Percentiles rank a stretch among this genome's conserved stretches.
phyloP scores from a whole-genome alignment of 352 stramenopile genomes.

The Globisporangium middletonii region DNA sequence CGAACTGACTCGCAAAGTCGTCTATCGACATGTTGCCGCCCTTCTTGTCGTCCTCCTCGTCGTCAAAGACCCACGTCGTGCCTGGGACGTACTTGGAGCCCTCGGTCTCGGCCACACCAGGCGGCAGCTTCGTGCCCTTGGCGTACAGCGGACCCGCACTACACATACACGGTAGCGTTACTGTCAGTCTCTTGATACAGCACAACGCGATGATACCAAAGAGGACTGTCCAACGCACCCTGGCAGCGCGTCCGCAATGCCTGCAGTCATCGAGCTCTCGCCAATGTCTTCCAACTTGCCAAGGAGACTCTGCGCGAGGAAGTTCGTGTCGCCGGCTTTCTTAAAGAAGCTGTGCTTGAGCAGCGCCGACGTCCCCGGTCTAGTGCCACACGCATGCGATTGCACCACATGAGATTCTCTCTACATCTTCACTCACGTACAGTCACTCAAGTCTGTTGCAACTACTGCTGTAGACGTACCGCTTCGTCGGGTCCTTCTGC shows the following conservation, averaged over 20 bases:
- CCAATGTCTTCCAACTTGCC: slow-evolving; percentile 84
- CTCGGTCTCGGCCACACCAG: slow-evolving; percentile 50
- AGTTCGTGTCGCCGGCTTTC: slow-evolving; percentile 70
- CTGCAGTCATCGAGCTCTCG: slow-evolving; percentile 83
- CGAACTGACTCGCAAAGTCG: slow-evolving; percentile 86
- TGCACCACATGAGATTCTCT: neutral
- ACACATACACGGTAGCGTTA: neutral
- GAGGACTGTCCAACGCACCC: slow-evolving; percentile 32
- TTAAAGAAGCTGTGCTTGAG: slow-evolving; percentile 90
- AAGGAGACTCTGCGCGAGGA: slow-evolving; percentile 59
- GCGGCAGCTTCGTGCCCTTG: slow-evolving; percentile 67
- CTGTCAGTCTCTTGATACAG: neutral
- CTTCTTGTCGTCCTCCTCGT: slow-evolving; percentile 72
- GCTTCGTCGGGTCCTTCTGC: slow-evolving; percentile 84
- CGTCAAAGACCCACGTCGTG: slow-evolving; percentile 88
- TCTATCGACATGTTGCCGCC: slow-evolving; percentile 61
- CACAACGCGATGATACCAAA: neutral
- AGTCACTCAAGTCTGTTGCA: neutral
- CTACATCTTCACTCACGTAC: neutral
- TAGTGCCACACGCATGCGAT: slow-evolving; percentile 13
- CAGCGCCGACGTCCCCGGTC: slow-evolving; percentile 68
- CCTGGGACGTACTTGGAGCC: slow-evolving; percentile 81
- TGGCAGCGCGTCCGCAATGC: slow-evolving; percentile 72
- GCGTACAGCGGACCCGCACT: slow-evolving; percentile 80
- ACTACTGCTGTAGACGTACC: slow-evolving; percentile 20